Conservation (phyloP, 495 filamentous ascomycete genomes). For the Endocarpon pusillum region DNA sequence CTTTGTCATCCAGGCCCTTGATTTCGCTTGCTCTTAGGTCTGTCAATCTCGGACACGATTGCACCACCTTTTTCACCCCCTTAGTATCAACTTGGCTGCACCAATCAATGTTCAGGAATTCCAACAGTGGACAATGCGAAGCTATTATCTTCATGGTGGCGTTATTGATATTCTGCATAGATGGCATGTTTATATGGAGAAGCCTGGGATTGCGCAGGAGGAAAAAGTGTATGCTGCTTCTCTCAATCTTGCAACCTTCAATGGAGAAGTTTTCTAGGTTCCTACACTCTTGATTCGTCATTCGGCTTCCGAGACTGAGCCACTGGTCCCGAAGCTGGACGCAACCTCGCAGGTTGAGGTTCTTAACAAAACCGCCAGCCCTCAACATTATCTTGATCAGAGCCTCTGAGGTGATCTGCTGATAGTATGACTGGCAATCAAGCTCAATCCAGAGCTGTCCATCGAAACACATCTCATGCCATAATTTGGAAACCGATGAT, state of each 20-base stretch:
- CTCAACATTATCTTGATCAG: slow-evolving; percentile 70
- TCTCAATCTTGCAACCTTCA: slow-evolving; percentile 77
- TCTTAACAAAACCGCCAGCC: slow-evolving; percentile 76
- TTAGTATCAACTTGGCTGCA: slow-evolving; percentile 70
- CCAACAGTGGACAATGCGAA: slow-evolving; percentile 61
- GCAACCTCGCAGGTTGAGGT: slow-evolving; percentile 73
- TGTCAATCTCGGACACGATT: slow-evolving; percentile 51
- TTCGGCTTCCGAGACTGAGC: slow-evolving; percentile 43
- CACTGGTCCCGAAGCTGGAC: slow-evolving; percentile 65
- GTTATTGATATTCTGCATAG: slow-evolving; percentile 64
- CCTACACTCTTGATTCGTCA: slow-evolving; percentile 54
- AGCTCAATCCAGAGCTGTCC: slow-evolving; percentile 81
- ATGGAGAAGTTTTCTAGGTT: slow-evolving; percentile 79
- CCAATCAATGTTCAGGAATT: slow-evolving; percentile 80
- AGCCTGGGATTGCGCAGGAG: slow-evolving; percentile 61
- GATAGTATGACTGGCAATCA: slow-evolving; percentile 76
- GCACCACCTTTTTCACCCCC: slow-evolving; percentile 57
- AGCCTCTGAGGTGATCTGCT: slow-evolving; percentile 64
- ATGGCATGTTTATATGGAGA: slow-evolving; percentile 68
- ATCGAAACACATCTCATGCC: slow-evolving; percentile 80
- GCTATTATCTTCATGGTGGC: slow-evolving; percentile 76
- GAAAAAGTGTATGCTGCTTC: slow-evolving; percentile 60
- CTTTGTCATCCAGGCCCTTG: slow-evolving; percentile 53
- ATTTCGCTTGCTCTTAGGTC: slow-evolving; percentile 77
- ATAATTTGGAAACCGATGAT: slow-evolving; percentile 63